A percentile compares a stretch with the other conserved stretches of the same genome.
phyloP scores from a whole-genome alignment of 1,139 yeast species.

The Geotrichum carabidarum region DNA sequence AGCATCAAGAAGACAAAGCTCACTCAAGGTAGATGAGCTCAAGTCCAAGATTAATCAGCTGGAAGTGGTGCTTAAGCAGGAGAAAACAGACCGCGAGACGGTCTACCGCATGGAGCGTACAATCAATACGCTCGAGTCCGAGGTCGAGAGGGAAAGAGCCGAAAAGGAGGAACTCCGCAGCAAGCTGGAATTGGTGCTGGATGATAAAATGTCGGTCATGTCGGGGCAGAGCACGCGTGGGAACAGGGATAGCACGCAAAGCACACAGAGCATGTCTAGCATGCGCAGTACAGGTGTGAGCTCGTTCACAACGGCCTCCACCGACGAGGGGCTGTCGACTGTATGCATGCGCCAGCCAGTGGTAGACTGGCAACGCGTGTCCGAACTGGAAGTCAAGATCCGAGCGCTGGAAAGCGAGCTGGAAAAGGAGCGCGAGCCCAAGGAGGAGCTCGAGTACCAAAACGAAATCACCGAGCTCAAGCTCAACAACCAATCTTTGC shows the following conservation, averaged over 20 bases:
- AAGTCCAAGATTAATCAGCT: conserved; percentile 32
- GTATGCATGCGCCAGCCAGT: background rate
- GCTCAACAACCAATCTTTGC: background rate
- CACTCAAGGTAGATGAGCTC: conserved; percentile 29
- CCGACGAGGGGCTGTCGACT: background rate
- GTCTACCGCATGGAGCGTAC: conserved; percentile 27
- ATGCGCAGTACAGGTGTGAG: conserved; percentile 1
- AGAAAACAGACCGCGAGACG: conserved; percentile 28
- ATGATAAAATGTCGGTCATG: background rate
- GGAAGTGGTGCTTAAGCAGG: conserved; percentile 31
- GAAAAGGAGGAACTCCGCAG: conserved; percentile 25
- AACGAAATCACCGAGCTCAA: background rate
- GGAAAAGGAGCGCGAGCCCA: background rate
- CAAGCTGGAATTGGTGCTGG: conserved; percentile 8
- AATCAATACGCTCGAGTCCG: conserved; percentile 26
- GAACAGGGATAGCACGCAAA: conserved; percentile 1
- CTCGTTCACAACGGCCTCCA: background rate
- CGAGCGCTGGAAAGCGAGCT: background rate
- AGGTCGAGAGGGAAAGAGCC: conserved; percentile 24
- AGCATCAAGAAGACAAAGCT: background rate
- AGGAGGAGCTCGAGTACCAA: background rate
- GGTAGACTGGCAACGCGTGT: background rate
- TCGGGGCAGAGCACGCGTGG: background rate
- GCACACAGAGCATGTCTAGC: background rate
- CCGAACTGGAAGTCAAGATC: background rate